Evolutionary conservation across 108 stramenopile species (phyloP), one percentile per base, ranked within the genome.

Genomic region (Skeletonema tropicum): DNA sequence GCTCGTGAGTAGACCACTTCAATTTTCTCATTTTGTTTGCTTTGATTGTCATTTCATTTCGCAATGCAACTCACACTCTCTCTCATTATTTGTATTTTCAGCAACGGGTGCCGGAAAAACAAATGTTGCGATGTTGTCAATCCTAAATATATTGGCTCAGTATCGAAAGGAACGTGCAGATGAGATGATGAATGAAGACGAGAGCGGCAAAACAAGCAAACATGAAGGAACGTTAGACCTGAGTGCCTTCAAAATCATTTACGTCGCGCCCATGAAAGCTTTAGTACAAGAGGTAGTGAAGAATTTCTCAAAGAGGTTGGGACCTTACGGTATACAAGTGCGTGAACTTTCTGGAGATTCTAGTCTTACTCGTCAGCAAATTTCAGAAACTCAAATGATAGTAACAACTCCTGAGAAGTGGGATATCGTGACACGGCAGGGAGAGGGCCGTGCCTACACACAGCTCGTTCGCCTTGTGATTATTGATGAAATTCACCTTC

Each of bases 341-440:
- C 71, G 88, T 60, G 99, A 99, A 88, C 89, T 99, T 45, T 97
- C 97, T 11, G 99, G 99, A 30, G 99, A 99, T 84, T 97, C 97
- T 36, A 97, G 89, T 75, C 94, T 99, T 23, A 97, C 96, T 29
- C 80, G 95, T 32, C 93, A 95, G 75, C 96, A 99, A 87, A 98
- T 99, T 70, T 76, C 92, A 3, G 97, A 98, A 73, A 99, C 99
- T 11, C 96, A 99, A 79, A 85, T 99, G 62, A 91, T 99, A 64
- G 98, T 99, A 12, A 99, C 99, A 13, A 99, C 99, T 12, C 99
- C 99, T 19, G 99, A 99, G 71, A 99, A 99, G 82, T 99, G 97
- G 97, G 99, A 99, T 74, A 97, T 99, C 77, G 95, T 99, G 48
- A 99, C 98, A 19, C 91, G 99, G n/a, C 98, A 99, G 77, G 97